A percentile compares a stretch with the other conserved stretches of the same genome.
Evolutionary conservation across 78 protist genomes (phyloP).

Genomic region (Dictyostelium discoideum): DNA sequence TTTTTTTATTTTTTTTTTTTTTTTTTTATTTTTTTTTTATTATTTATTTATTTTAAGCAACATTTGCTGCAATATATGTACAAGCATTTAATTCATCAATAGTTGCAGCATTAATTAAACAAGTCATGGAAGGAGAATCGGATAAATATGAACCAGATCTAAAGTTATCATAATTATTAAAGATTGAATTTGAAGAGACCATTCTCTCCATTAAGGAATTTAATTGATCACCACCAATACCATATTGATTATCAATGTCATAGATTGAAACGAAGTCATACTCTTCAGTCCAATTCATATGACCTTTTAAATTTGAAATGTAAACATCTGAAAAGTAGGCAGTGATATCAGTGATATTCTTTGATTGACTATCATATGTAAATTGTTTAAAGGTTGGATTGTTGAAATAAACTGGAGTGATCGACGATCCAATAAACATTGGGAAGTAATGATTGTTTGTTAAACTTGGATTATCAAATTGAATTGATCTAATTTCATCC

Average conservation of each 20-base stretch:
- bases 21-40: too few relatives aligned
- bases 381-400: conserved; percentile 64
- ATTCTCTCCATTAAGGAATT: neutral
- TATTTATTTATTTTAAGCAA: neutral
- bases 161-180: neutral
- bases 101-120: neutral
- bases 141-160: neutral
- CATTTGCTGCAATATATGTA: neutral
- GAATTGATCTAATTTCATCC: conserved; percentile 61
- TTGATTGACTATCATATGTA: neutral
- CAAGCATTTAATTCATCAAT: neutral
- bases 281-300: conserved; percentile 20
- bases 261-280: conserved; percentile 4
- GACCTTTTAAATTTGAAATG: conserved; percentile 20
- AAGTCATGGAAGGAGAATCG: neutral
- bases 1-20: neutral
- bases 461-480: neutral
- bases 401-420: conserved; percentile 58
- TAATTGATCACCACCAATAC: conserved; percentile 22
- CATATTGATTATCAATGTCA: neutral
- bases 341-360: neutral
- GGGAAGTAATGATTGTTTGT: conserved; percentile 20
- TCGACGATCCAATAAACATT: conserved; percentile 55
- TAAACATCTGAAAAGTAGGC: conserved; percentile 44
- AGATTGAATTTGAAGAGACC: neutral